Conservation (phyloP, 495 filamentous ascomycete species). For the Polyplosphaeria fusca region DNA sequence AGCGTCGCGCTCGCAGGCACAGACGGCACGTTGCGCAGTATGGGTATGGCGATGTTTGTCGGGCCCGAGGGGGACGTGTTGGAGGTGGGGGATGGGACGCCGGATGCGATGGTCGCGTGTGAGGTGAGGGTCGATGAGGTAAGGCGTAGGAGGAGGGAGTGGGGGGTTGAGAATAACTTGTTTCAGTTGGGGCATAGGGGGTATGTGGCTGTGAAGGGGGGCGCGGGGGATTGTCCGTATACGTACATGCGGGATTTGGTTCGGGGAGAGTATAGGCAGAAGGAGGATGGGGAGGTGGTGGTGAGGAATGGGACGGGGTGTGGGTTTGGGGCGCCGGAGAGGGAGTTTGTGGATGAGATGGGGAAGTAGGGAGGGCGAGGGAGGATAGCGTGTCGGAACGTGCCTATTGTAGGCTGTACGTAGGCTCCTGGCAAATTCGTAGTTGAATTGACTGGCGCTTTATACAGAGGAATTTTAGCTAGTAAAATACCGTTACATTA, state of each 20-base stretch:
- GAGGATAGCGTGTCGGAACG: no score
- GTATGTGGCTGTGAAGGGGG: conserved; percentile 20
- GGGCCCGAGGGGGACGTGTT: conserved; percentile 23
- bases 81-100: conserved; percentile 13
- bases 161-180: conserved; percentile 30
- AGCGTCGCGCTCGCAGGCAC: conserved; percentile 26
- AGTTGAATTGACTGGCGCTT: no score
- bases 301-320: conserved; percentile 20
- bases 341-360: conserved; percentile 6
- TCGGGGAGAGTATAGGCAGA: conserved; percentile 20
- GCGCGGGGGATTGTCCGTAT: conserved; percentile 28
- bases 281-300: conserved; percentile 18
- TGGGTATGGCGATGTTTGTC: conserved; percentile 30
- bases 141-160: conserved; percentile 8
- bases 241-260: conserved; percentile 29
- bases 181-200: conserved; percentile 27
- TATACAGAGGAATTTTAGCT: no score
- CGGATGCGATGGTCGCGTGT: conserved; percentile 25
- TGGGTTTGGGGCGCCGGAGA: conserved; percentile 3
- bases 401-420: no score
- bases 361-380: background rate
- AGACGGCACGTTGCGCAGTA: conserved; percentile 26
- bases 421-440: no score
- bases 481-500: no score
- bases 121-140: conserved; percentile 24